A percentile compares a stretch with the other conserved stretches of the same genome.
Conservation (phyloP, 352 stramenopile genomes). For the Thraustotheca clavata region DNA sequence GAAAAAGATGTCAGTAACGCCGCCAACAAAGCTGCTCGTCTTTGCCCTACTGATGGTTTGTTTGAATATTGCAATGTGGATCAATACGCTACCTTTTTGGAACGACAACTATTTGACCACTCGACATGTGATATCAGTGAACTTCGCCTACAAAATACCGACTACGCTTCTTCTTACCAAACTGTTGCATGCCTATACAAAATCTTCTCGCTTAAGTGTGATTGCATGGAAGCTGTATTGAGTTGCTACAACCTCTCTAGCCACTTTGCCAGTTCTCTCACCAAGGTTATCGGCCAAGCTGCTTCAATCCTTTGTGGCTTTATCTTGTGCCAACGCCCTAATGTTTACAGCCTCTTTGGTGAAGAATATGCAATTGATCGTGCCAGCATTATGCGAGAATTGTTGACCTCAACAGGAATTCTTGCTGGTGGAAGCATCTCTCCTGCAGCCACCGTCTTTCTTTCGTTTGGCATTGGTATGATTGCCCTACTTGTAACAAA, state of each 20-base stretch:
- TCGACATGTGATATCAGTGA: slow-evolving; percentile 13
- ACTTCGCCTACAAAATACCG: neutral
- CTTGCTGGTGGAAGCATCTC: neutral
- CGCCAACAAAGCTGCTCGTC: neutral
- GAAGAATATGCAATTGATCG: slow-evolving; percentile 20
- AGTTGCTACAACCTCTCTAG: slow-evolving; percentile 10
- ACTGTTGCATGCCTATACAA: slow-evolving; percentile 20
- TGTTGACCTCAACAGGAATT: slow-evolving; percentile 4
- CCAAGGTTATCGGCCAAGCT: slow-evolving; percentile 18
- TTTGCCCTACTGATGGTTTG: slow-evolving; percentile 16
- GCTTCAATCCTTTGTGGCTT: slow-evolving; percentile 20
- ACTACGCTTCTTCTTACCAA: slow-evolving; percentile 17
- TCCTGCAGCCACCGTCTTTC: slow-evolving; percentile 3
- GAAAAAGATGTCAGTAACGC: neutral
- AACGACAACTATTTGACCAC: slow-evolving; percentile 18
- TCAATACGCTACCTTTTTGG: slow-evolving; percentile 7
- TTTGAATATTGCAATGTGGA: slow-evolving; percentile 19
- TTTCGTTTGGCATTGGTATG: slow-evolving; percentile 21
- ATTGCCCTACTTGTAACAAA: slow-evolving; percentile 11
- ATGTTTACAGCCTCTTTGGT: slow-evolving; percentile 16
- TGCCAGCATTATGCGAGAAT: slow-evolving; percentile 10
- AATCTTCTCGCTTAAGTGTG: slow-evolving; percentile 22
- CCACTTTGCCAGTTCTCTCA: slow-evolving; percentile 3
- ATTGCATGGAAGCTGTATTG: slow-evolving; percentile 20
- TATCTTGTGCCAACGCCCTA: slow-evolving; percentile 19